Base-by-base conservation (phyloP, 192 early-diverging fungal genomes). In the Coemansia sp. region DNA sequence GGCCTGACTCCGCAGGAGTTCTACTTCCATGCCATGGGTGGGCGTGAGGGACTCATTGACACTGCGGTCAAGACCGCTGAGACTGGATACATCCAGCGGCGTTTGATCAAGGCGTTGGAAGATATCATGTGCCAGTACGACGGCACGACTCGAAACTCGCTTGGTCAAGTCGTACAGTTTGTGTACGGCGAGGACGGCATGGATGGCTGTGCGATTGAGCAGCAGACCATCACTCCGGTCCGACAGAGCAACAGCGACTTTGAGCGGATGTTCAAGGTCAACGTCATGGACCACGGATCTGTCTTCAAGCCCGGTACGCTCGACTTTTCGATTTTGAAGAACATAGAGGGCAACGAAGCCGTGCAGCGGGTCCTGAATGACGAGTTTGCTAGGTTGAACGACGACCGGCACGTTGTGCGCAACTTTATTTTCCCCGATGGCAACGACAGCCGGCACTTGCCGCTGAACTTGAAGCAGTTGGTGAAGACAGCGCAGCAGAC, bases 21-120 rank as follows among this genome's bases (percentile, higher is more conserved):
- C 84, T 99, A 93, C 74, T 99, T 99, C 89, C 97, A 99, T 79
- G 95, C 96, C 20, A 98, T 98, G 96, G 96, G 95, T 86, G 97
- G 97, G 71, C 94, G 97, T 86, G 97, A 99, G 88, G 97, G 97
- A 84, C 82, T 99, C 78, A 98, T 97, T 73, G 97, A 99, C 84
- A 99, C 97, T 27, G 97, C 97, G 71, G 96, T 99, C 65, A 98
- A 99, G 84, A 95, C 96, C 16, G 96, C 97, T n/a, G 96, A 98
- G 75, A 97, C 97, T 2, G 97, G 97, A 29, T 99, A 99, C 76
- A 97, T 99, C 62, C 97, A 99, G 82, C 95, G 97, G 71, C 93
- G 97, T 82, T 82, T 99, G 64, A 91, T 99, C 60, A 99, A 99
- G 85, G 94, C 96, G 15, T 77, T 99, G 67, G 97, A 99, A 78